These are phyloP conservation scores for Syncephalastrum sp. DNA, from an alignment of 371 early-diverging fungal genomes.

Conservation along the genomic window DNA sequence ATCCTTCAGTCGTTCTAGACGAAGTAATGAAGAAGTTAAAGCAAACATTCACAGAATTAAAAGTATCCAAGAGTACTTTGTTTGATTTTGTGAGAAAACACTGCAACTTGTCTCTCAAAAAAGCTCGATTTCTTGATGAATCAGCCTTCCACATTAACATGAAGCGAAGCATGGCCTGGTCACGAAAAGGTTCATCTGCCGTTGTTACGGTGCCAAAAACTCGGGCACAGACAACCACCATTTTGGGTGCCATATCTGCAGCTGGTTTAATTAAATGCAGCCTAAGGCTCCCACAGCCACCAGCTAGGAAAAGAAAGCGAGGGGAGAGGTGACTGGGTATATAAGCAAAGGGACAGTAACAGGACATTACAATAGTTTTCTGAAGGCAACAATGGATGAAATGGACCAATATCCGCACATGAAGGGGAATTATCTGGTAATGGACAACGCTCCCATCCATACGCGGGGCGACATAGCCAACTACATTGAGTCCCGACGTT, in stretches of 20 bases:
- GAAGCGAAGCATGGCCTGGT: conserved; percentile 19
- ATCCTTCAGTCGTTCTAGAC: no score
- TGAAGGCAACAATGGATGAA: conserved; percentile 16
- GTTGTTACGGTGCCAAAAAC: conserved; percentile 15
- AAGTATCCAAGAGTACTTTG: conserved; percentile 8
- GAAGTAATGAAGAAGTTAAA: no score
- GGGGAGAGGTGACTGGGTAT: conserved; percentile 2
- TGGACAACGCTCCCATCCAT: conserved; percentile 17
- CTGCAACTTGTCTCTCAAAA: conserved; percentile 13
- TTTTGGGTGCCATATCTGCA: conserved; percentile 20
- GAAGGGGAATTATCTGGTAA: conserved; percentile 18
- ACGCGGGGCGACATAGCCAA: conserved; percentile 7
- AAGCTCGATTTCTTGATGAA: conserved; percentile 17
- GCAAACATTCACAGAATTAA: conserved; percentile 1
- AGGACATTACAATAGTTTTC: conserved; percentile 12
- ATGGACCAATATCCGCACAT: conserved; percentile 18
- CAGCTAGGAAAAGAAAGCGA: conserved; percentile 9
- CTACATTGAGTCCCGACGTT: conserved; percentile 3
- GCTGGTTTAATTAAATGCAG: conserved; percentile 17
- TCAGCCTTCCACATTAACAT: conserved; percentile 17
- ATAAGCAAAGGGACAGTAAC: conserved; percentile 10
- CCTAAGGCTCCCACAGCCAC: conserved; percentile 7
- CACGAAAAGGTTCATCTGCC: conserved; percentile 18
- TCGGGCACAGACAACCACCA: conserved; percentile 11
- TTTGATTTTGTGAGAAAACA: conserved; percentile 8